Evolutionary conservation across 2,329 filamentous ascomycete genomes (phyloP).

Genomic region (Cryphonectria naterciae): DNA sequence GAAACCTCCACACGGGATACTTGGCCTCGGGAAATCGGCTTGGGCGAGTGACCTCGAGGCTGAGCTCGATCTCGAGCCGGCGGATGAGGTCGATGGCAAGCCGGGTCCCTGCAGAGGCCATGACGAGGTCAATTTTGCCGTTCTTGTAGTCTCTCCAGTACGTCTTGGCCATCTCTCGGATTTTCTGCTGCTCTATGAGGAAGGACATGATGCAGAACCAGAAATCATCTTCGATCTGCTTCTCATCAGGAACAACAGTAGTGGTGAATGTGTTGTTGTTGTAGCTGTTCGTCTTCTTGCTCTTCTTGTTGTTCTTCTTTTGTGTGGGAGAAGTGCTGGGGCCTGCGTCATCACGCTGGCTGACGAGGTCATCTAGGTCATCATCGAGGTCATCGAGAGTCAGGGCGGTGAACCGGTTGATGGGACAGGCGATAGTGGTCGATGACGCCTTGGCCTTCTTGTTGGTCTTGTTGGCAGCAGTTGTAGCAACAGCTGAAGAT

Average conservation of each 20-base stretch:
- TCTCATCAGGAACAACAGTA: constrained; percentile 9
- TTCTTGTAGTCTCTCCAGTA: constrained; percentile 17
- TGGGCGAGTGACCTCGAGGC: constrained; percentile 8
- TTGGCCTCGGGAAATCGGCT: constrained; percentile 13
- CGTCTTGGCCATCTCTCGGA: constrained; percentile 8
- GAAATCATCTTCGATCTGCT: constrained; percentile 17
- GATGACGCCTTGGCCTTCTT: background rate
- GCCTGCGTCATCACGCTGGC: background rate
- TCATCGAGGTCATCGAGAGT: background rate
- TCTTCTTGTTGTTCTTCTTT: background rate
- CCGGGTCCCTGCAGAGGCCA: constrained; percentile 12
- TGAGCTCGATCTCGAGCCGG: constrained; percentile 17
- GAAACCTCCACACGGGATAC: constrained; percentile 16
- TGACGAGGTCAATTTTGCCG: constrained; percentile 4
- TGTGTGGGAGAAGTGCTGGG: background rate
- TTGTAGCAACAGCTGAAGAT: background rate
- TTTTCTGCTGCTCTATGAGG: constrained; percentile 15
- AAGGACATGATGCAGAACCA: constrained; percentile 20
- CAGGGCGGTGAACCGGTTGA: background rate
- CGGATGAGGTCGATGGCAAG: constrained; percentile 22
- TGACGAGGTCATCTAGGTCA: background rate
- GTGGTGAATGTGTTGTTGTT: background rate
- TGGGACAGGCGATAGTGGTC: background rate
- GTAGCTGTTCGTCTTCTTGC: background rate
- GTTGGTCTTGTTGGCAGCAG: background rate